phyloP scores from a whole-genome alignment of 129 eudicot species.

The Helianthus tuberosus region DNA sequence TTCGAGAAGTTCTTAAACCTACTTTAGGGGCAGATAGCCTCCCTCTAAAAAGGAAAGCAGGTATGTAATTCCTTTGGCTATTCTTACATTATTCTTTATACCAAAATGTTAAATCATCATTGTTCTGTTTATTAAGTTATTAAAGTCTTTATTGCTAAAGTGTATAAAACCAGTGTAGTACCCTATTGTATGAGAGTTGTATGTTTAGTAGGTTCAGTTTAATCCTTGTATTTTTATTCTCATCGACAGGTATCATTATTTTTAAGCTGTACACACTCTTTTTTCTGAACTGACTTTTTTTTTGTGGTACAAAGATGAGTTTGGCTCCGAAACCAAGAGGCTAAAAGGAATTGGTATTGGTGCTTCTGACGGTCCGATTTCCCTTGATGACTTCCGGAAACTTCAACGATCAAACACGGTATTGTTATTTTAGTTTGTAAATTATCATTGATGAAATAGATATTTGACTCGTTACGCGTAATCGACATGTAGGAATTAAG shows the following conservation, averaged over 20 bases:
- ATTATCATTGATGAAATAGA: slow-evolving; percentile 17
- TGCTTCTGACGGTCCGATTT: slow-evolving; percentile 89
- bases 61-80: slow-evolving; percentile 33
- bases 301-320: slow-evolving; percentile 53
- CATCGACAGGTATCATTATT: background rate
- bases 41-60: slow-evolving; percentile 75
- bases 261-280: background rate
- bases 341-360: slow-evolving; percentile 93
- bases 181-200: background rate
- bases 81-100: background rate
- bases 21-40: slow-evolving; percentile 43
- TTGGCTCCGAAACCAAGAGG: slow-evolving; percentile 65
- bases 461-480: slow-evolving; percentile 1
- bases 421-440: slow-evolving; percentile 25
- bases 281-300: slow-evolving; percentile 10
- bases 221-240: background rate
- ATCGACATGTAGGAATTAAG: slow-evolving; percentile 69
- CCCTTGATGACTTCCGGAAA: slow-evolving; percentile 94
- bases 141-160: background rate
- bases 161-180: background rate
- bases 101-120: slow-evolving; percentile 1
- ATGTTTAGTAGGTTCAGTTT: slow-evolving; percentile 17
- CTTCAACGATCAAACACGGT: slow-evolving; percentile 96
- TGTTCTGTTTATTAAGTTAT: slow-evolving; percentile 12
- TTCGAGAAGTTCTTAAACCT: slow-evolving; percentile 68